phyloP scores from a whole-genome alignment of 23 red algal genomes.

The Chondrus crispus region DNA sequence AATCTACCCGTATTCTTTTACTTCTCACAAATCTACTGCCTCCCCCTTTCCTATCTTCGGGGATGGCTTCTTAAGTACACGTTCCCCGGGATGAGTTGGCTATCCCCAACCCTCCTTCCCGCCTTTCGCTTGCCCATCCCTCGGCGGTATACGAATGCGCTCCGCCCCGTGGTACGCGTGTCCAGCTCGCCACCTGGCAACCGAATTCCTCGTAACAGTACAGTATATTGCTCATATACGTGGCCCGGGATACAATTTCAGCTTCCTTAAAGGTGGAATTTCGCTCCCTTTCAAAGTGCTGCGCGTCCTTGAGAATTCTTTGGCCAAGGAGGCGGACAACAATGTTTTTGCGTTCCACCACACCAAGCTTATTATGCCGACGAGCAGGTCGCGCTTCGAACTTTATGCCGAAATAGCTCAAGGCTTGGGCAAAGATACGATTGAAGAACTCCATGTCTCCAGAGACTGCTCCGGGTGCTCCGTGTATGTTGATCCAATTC shows the following conservation, averaged over 20 bases:
- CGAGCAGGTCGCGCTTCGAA: conserved; percentile 13
- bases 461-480: not conserved
- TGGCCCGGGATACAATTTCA: not conserved
- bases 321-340: not conserved
- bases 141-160: no score
- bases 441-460: conserved; percentile 25
- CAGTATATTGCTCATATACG: not conserved
- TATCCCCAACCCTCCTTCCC: no score
- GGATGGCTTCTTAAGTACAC: no score
- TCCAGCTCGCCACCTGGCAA: no score
- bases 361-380: conserved; percentile 9
- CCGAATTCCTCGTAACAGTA: no score
- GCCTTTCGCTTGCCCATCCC: no score
- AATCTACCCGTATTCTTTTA: no score
- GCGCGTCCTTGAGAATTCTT: not conserved
- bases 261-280: not conserved
- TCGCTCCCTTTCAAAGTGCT: not conserved
- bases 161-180: no score
- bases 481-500: not conserved
- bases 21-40: no score
- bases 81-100: no score
- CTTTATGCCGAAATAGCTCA: not conserved
- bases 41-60: no score
- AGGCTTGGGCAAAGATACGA: not conserved
- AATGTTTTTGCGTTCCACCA: not conserved